These are phyloP conservation scores for Balakata baccata DNA, from an alignment of 345 rosid species.

Conservation along the genomic window DNA sequence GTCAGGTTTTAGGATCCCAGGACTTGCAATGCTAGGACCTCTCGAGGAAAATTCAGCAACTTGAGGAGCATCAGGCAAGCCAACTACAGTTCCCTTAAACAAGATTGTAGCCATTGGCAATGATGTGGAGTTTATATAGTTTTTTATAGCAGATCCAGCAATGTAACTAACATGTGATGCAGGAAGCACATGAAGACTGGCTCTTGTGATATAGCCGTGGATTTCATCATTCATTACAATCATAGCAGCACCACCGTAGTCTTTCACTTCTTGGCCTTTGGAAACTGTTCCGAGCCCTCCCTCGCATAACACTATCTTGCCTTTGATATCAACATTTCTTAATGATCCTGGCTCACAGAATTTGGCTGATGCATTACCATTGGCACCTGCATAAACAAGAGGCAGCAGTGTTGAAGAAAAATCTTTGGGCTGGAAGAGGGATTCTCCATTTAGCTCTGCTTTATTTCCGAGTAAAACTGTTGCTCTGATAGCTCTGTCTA, in stretches of 20 bases:
- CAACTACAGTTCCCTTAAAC: conserved; percentile 10
- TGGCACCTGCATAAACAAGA: conserved; percentile 16
- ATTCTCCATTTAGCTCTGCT: conserved; percentile 2
- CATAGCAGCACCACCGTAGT: conserved; percentile 19
- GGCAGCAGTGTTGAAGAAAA: conserved; percentile 2
- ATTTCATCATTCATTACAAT: conserved; percentile 13
- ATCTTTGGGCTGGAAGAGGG: background rate
- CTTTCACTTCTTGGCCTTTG: conserved; percentile 16
- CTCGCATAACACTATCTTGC: conserved; percentile 13
- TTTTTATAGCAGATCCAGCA: conserved; percentile 3
- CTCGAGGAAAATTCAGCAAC: conserved; percentile 19
- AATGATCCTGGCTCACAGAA: conserved; percentile 9
- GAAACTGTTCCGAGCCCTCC: background rate
- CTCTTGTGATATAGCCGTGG: background rate
- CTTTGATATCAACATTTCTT: conserved; percentile 4
- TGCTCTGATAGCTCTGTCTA: conserved; percentile 28
- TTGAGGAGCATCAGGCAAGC: conserved; percentile 10
- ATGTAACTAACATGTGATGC: conserved; percentile 17
- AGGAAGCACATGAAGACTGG: conserved; percentile 6
- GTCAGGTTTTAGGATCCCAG: conserved; percentile 26
- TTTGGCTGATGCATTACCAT: background rate
- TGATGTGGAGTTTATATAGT: conserved; percentile 4
- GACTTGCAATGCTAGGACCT: conserved; percentile 16
- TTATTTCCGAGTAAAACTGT: conserved; percentile 38
- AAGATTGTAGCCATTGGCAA: conserved; percentile 5